Evolutionary conservation across 2,329 filamentous ascomycete genomes (phyloP).

Genomic region (Ascochyta viciae-villosae): DNA sequence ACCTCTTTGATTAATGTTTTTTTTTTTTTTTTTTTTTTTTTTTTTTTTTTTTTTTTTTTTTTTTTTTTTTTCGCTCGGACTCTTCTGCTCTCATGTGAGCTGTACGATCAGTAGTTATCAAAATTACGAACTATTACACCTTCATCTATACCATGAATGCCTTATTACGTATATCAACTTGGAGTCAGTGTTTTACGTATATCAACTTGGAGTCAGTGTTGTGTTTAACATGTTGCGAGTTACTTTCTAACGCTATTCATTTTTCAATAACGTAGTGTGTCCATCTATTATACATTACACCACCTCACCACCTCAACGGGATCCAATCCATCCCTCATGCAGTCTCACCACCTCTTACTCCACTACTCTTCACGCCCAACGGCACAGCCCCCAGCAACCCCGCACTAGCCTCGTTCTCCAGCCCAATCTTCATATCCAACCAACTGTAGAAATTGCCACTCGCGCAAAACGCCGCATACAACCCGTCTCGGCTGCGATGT

Average conservation of each 20-base stretch:
- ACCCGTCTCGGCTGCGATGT: conserved; percentile 44
- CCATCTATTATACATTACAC: background rate
- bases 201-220: too few species aligned
- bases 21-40: conserved; percentile 8
- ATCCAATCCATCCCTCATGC: background rate
- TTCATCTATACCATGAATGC: too few species aligned
- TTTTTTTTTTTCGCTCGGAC: conserved; percentile 2
- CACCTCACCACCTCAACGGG: background rate
- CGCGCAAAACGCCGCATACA: conserved; percentile 50
- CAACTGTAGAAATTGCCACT: conserved; percentile 52
- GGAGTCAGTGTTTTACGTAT: too few species aligned
- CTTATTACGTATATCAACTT: too few species aligned
- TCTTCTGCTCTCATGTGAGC: background rate
- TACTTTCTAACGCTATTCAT: too few species aligned
- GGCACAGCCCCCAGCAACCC: conserved; percentile 38
- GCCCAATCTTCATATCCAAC: conserved; percentile 51
- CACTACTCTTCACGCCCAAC: background rate
- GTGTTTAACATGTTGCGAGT: too few species aligned
- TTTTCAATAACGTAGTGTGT: too few species aligned
- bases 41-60: conserved; percentile 10
- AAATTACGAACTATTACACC: background rate
- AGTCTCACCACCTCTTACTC: background rate
- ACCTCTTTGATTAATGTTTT: conserved; percentile 14
- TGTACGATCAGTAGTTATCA: conserved; percentile 6
- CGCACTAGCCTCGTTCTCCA: conserved; percentile 51